phyloP scores from a whole-genome alignment of 2,329 filamentous ascomycete genomes.

The Trematosphaeria pertusa region DNA sequence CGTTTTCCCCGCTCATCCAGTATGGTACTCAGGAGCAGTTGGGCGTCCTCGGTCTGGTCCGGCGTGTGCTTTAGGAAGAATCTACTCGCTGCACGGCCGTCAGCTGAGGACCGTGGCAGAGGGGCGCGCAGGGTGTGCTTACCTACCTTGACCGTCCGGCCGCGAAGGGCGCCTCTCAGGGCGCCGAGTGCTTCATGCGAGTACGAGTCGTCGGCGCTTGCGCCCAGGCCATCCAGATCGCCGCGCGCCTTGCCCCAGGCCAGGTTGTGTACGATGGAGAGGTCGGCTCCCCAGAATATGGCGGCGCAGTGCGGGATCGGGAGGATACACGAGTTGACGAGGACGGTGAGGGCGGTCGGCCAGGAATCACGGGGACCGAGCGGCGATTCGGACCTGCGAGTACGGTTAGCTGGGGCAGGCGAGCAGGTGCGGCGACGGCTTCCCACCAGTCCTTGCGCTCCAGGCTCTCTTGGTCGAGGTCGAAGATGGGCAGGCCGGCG shows the following conservation, averaged over 20 bases:
- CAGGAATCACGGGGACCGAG: slow-evolving; percentile 45
- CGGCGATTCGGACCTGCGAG: slow-evolving; percentile 32
- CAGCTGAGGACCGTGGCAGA: slow-evolving; percentile 10
- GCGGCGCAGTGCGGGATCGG: slow-evolving; percentile 51
- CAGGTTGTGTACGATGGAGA: slow-evolving; percentile 50
- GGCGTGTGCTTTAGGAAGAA: slow-evolving; percentile 32
- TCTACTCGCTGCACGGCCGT: slow-evolving; percentile 25
- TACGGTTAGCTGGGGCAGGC: slow-evolving; percentile 1
- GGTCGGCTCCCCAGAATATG: slow-evolving; percentile 51
- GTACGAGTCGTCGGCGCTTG: slow-evolving; percentile 39
- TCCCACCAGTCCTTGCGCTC: slow-evolving; percentile 38
- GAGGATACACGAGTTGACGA: slow-evolving; percentile 46
- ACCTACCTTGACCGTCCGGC: slow-evolving; percentile 49
- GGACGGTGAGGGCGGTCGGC: slow-evolving; percentile 40
- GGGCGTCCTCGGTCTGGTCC: slow-evolving; percentile 21
- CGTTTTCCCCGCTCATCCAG: slow-evolving; percentile 39
- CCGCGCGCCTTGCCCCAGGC: slow-evolving; percentile 49
- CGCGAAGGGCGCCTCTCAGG: slow-evolving; percentile 42
- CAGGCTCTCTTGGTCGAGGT: slow-evolving; percentile 38
- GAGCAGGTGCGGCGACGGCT: slow-evolving; percentile 3
- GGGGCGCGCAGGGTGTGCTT: slow-evolving; percentile 24
- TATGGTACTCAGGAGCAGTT: slow-evolving; percentile 41
- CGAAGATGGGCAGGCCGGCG: slow-evolving; percentile 37
- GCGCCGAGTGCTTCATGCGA: slow-evolving; percentile 42
- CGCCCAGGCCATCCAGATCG: slow-evolving; percentile 44